These are phyloP conservation scores for Tuber umbilicatum DNA, from an alignment of 495 filamentous ascomycete species.

Conservation along the genomic window DNA sequence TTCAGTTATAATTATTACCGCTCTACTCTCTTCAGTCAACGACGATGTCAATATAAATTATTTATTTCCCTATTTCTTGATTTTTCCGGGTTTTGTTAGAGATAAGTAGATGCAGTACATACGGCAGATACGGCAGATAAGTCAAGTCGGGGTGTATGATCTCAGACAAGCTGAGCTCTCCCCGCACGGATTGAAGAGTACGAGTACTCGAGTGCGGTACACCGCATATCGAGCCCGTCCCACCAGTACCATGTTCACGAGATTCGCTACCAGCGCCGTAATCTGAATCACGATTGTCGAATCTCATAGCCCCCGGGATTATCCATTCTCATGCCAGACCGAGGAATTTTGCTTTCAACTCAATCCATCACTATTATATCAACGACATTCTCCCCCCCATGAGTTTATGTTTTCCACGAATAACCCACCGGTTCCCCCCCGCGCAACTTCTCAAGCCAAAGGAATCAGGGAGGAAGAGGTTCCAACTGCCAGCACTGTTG, in stretches of 20 bases:
- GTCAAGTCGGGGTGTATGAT: not conserved
- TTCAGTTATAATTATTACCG: slow-evolving; percentile 1
- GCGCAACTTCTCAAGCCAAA: not conserved
- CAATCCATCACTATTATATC: not conserved
- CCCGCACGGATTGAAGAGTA: not conserved
- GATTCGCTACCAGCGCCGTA: not conserved
- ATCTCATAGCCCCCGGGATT: not conserved
- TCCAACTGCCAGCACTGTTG: not conserved
- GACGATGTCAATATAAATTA: not conserved
- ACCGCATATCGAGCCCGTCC: not conserved
- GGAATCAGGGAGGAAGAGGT: not conserved
- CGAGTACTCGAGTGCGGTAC: no score
- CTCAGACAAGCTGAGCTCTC: not conserved
- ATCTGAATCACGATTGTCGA: not conserved
- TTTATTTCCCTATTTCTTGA: not conserved
- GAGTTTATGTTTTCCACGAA: not conserved
- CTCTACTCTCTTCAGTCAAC: not conserved
- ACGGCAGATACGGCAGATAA: not conserved
- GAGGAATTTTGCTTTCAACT: not conserved
- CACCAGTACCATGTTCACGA: not conserved
- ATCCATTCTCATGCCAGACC: not conserved
- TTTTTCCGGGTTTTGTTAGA: not conserved
- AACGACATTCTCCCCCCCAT: not conserved
- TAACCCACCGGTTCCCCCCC: not conserved
- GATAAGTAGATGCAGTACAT: not conserved